phyloP scores from a whole-genome alignment of 257 asterid species.

The Solanum paucissectum region DNA sequence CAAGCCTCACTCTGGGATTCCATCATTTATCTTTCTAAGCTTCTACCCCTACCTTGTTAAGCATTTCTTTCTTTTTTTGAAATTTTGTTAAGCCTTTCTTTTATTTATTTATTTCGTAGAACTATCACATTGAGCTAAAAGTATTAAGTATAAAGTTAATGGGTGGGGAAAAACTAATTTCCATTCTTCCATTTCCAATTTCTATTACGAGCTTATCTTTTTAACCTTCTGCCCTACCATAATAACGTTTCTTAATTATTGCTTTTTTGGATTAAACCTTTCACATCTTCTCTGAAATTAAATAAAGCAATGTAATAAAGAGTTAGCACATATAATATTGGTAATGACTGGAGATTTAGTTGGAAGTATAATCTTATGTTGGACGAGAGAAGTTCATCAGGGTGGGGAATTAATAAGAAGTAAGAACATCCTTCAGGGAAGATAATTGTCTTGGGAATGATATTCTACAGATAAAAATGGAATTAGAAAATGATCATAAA shows the following conservation, averaged over 20 bases:
- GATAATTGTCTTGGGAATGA: background rate
- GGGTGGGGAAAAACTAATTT: background rate
- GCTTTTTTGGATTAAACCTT: background rate
- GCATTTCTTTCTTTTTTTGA: background rate
- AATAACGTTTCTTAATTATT: background rate
- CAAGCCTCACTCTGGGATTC: background rate
- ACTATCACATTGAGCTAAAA: background rate
- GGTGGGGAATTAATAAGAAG: background rate
- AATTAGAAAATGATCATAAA: background rate
- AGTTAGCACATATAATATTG: background rate
- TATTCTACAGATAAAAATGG: background rate
- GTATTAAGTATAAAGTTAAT: background rate
- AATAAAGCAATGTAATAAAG: background rate
- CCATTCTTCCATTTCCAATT: background rate
- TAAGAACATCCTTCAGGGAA: background rate
- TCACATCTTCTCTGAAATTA: background rate
- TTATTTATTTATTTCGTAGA: background rate
- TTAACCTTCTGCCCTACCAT: background rate
- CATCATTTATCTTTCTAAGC: background rate
- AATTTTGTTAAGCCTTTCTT: background rate
- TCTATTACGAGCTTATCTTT: background rate
- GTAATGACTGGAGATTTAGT: background rate
- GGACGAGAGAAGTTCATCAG: background rate
- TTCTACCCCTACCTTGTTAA: background rate
- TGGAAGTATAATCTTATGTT: background rate